Evolutionary conservation across 2,329 filamentous ascomycete genomes (phyloP), one percentile per base, ranked within the genome.

Genomic region (Alternaria sp.): DNA sequence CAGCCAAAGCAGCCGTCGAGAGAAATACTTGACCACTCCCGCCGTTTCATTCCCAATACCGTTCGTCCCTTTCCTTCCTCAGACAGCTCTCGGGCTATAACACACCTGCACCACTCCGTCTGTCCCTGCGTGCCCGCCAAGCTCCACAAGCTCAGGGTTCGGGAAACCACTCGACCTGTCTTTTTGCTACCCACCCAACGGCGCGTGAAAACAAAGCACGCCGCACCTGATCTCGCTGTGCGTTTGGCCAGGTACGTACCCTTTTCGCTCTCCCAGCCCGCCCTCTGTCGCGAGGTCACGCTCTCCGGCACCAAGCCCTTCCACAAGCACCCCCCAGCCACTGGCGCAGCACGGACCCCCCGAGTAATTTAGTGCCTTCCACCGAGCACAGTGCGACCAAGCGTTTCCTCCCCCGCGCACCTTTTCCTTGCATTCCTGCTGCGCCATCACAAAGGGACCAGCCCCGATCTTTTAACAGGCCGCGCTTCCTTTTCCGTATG

Each of bases 21-120:
- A 75, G 74, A 76, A 75, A 77, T 72, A 75, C 70, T 69, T 70
- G 70, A 68, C 73, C 67, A 70, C 69, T 68, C 71, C 71, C 71
- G 69, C 73, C 72, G 75, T 75, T 77, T 76, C 74, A 71, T 78
- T 68, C 76, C 75, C 73, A 75, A 78, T 76, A 71, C 73, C 72
- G 65, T 77, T 70, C 68, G 68, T 73, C 71, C 69, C 74, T 78
- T 79, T 78, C 74, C 77, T 74, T 75, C 75, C 75, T 72, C 73
- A 78, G 76, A 76, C 77, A 77, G 69, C 71, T 73, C 61, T 67
- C 48, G 58, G 58, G 47, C 58, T 60, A 57, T 65, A 68, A 67
- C 73, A 70, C 73, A 70, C 64, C 72, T 76, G 73, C 70, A 71
- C 72, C 68, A 68, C 68, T 56, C 61, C 64, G 61, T 67, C 57